Conservation (phyloP, 2,329 filamentous ascomycete genomes). For the Trichophyton mentagrophytes region DNA sequence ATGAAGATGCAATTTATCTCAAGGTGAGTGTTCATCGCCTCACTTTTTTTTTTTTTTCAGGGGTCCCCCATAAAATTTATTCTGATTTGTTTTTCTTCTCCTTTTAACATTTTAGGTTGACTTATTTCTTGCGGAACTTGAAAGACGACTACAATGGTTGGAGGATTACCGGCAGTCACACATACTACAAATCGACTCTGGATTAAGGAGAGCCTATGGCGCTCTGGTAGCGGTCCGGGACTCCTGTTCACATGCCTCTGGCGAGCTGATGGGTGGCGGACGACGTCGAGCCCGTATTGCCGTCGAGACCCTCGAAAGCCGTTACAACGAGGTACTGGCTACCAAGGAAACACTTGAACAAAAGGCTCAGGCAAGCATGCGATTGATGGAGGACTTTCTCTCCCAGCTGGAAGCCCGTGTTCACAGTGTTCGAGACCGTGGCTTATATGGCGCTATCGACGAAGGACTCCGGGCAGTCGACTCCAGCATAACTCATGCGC, state of each 20-base stretch:
- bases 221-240: constrained; percentile 78
- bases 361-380: constrained; percentile 77
- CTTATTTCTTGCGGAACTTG: constrained; percentile 59
- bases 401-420: constrained; percentile 73
- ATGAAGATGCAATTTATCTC: constrained; percentile 35
- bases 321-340: constrained; percentile 74
- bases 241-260: constrained; percentile 78
- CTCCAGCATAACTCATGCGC: constrained; percentile 60
- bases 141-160: constrained; percentile 72
- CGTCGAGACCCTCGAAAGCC: constrained; percentile 78
- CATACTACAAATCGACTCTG: constrained; percentile 66
- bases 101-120: constrained; percentile 25
- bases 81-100: neutral
- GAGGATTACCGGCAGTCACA: constrained; percentile 78
- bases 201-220: constrained; percentile 70
- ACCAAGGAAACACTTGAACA: constrained; percentile 81
- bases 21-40: constrained; percentile 18
- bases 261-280: constrained; percentile 77
- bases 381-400: constrained; percentile 73
- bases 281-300: constrained; percentile 72
- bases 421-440: constrained; percentile 64
- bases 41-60: neutral
- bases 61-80: neutral
- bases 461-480: constrained; percentile 71
- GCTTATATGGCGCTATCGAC: constrained; percentile 64